A percentile compares a stretch with the other conserved stretches of the same genome.
These are phyloP conservation scores for Nothophaeocryptopus gaeumannii DNA, from an alignment of 2,329 filamentous ascomycete genomes.

Conservation along the genomic window DNA sequence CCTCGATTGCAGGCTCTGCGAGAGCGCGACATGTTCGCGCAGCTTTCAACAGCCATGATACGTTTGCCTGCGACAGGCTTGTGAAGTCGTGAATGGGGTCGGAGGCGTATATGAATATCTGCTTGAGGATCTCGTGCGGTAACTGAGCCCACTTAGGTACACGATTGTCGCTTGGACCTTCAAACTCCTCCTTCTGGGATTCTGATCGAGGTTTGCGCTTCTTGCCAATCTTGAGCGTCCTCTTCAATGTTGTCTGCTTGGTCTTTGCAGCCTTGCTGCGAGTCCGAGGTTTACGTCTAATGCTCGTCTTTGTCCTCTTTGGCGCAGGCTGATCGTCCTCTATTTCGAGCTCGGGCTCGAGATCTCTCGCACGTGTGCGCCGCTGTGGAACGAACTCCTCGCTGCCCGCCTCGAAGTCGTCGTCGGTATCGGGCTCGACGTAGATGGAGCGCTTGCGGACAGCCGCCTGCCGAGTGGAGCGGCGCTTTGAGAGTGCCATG, in stretches of 20 bases:
- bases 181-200: slow-evolving; percentile 24
- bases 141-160: slow-evolving; percentile 36
- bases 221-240: slow-evolving; percentile 22
- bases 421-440: slow-evolving; percentile 37
- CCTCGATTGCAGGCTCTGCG: slow-evolving; percentile 36
- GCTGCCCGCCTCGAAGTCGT: slow-evolving; percentile 30
- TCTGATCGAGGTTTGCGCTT: slow-evolving; percentile 24
- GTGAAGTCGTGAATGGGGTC: slow-evolving; percentile 25
- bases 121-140: slow-evolving; percentile 34
- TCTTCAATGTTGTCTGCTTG: slow-evolving; percentile 17
- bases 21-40: slow-evolving; percentile 36
- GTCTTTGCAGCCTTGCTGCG: slow-evolving; percentile 23
- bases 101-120: slow-evolving; percentile 37
- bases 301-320: slow-evolving; percentile 25
- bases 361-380: slow-evolving; percentile 25
- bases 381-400: slow-evolving; percentile 26
- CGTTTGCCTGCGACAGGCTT: slow-evolving; percentile 24
- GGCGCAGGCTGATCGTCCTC: slow-evolving; percentile 17
- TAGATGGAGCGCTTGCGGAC: slow-evolving; percentile 35
- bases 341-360: slow-evolving; percentile 13
- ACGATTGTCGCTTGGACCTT: slow-evolving; percentile 33
- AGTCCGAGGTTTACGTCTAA: slow-evolving; percentile 26
- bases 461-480: slow-evolving; percentile 34
- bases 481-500: slow-evolving; percentile 30
- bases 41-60: slow-evolving; percentile 34